Base-by-base conservation (phyloP, 2,329 filamentous ascomycete species). In the Westerdykella ornata region DNA sequence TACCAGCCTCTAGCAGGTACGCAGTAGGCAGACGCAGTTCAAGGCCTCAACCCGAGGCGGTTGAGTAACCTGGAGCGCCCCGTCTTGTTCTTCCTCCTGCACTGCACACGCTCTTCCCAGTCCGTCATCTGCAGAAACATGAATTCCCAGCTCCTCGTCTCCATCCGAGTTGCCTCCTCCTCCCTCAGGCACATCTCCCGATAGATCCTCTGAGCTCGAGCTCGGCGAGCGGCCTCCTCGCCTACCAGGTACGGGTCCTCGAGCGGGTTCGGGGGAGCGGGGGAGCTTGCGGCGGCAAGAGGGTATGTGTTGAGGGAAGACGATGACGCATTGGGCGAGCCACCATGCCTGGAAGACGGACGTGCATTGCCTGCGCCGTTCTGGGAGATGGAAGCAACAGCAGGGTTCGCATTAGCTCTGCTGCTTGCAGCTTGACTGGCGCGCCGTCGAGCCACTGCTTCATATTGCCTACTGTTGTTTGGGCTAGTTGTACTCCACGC, bases 181-280 rank as follows among this genome's bases (percentile, higher is more conserved):
- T 53, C 57, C 15, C 44, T 36, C 37, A 55, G 30, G 44, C 71
- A 67, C 33, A 75, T 62, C 41, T 83, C 63, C 19, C 82, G 45
- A 46, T 67, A 68, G 5, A 67, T 60, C 46, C 81, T 70, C 54
- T 77, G 76, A n/a, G 67, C 64, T 33, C 77, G 70, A 6, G 80
- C 78, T 46, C 71, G 63, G 8, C 71, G 68, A 2, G 82, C 82
- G 3, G 80, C 81, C 38, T 73, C 72, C 63, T 84, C 80, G 26
- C 82, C 82, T 2, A 85, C 82, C 8, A 85, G 67, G 42, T 81
- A 74, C 0, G 81, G 81, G 49, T 85, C 82, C 62, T 85, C 82
- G 14, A 81, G 69, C 2, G 78, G 80, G 5, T 73, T 69, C 30
- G 69, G 33, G 28, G 63, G 62, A 16, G 49, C 50, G n/a, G 43